Conservation (phyloP, 2,329 filamentous ascomycete species). For the Alternaria atra region DNA sequence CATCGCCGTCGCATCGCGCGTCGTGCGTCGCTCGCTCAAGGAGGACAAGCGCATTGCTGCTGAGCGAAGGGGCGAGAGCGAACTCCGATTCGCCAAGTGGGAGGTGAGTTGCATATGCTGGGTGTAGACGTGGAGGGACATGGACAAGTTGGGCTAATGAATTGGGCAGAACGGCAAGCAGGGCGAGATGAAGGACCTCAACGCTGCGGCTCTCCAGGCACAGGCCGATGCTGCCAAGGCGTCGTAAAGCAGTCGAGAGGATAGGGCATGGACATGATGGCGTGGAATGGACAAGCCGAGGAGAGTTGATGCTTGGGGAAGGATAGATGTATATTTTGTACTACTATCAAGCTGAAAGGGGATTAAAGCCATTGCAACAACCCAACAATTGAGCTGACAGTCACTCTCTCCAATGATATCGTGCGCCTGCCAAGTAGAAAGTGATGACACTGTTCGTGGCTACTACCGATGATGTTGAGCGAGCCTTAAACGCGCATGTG, state of each 20-base stretch:
- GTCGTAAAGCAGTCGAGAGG: slow-evolving; percentile 35
- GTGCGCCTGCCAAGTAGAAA: slow-evolving; percentile 9
- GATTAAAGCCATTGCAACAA: slow-evolving; percentile 37
- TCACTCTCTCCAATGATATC: not conserved
- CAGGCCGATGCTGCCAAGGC: slow-evolving; percentile 57
- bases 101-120: slow-evolving; percentile 72
- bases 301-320: slow-evolving; percentile 20
- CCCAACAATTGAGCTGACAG: slow-evolving; percentile 28
- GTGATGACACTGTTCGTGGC: slow-evolving; percentile 16
- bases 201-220: slow-evolving; percentile 60
- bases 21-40: slow-evolving; percentile 96
- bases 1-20: slow-evolving; percentile 92
- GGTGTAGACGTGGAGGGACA: not conserved
- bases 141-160: slow-evolving; percentile 29
- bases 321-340: slow-evolving; percentile 50
- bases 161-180: slow-evolving; percentile 87
- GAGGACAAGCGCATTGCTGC: slow-evolving; percentile 87
- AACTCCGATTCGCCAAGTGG: slow-evolving; percentile 94
- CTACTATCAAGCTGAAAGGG: slow-evolving; percentile 45
- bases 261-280: slow-evolving; percentile 10
- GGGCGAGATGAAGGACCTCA: slow-evolving; percentile 81
- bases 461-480: slow-evolving; percentile 2
- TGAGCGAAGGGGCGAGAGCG: slow-evolving; percentile 89
- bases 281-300: slow-evolving; percentile 11
- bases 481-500: slow-evolving; percentile 14